Conservation (phyloP, 2,329 filamentous ascomycete species). For the Neurospora sp. region DNA sequence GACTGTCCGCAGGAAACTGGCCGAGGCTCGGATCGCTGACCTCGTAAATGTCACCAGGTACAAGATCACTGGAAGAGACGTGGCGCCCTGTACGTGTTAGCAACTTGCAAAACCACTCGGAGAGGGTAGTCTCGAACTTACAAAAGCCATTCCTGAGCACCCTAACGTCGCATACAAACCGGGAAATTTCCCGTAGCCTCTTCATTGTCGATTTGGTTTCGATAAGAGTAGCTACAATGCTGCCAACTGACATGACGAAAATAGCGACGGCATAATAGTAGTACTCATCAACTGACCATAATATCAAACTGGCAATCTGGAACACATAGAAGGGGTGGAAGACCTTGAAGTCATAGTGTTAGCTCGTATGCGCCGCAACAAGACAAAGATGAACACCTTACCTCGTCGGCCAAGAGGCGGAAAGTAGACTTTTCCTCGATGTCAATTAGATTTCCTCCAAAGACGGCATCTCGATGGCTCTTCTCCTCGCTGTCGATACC, state of each 20-base stretch:
- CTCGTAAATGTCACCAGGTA: constrained; percentile 94
- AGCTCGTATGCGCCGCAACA: constrained; percentile 7
- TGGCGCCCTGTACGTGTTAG: constrained; percentile 51
- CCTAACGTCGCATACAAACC: constrained; percentile 90
- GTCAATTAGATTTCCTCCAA: constrained; percentile 83
- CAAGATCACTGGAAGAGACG: constrained; percentile 75
- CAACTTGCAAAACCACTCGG: not conserved
- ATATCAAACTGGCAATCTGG: constrained; percentile 83
- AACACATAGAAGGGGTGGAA: constrained; percentile 99
- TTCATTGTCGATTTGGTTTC: constrained; percentile 92
- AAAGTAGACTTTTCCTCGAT: constrained; percentile 81
- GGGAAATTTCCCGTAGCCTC: constrained; percentile 80
- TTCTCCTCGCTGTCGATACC: constrained; percentile 88
- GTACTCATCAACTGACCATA: constrained; percentile 94
- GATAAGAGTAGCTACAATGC: constrained; percentile 78
- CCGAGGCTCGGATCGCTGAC: constrained; percentile 84
- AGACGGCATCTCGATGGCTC: constrained; percentile 71
- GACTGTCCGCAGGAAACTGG: constrained; percentile 85
- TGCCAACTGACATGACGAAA: constrained; percentile 86
- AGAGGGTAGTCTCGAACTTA: constrained; percentile 28
- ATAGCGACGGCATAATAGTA: constrained; percentile 97
- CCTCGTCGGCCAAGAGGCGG: constrained; percentile 83
- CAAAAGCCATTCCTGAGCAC: constrained; percentile 93
- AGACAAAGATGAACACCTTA: constrained; percentile 23
- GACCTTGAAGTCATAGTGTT: constrained; percentile 41